Evolutionary conservation across 2,329 filamentous ascomycete species (phyloP).

Genomic region (Penicillium italicum): DNA sequence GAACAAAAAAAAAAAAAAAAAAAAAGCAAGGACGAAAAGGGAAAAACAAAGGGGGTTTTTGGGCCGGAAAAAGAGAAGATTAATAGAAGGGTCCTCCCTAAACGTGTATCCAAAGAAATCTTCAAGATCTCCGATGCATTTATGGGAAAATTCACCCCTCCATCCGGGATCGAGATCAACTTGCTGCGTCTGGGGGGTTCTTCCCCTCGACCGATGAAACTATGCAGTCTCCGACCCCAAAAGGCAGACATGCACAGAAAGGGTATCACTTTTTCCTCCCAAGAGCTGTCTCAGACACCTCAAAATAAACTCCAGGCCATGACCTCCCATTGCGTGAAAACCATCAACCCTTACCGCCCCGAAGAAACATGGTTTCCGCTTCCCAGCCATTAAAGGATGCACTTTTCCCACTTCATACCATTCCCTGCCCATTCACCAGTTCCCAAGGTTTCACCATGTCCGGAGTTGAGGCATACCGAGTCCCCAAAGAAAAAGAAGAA

Average conservation of each 20-base stretch:
- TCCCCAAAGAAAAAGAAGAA: conserved; percentile 6
- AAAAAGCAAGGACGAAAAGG: conserved; percentile 19
- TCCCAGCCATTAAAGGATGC: conserved; percentile 25
- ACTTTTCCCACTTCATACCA: conserved; percentile 10
- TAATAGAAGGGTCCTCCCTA: conserved; percentile 11
- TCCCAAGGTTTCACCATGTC: background rate
- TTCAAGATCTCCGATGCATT: conserved; percentile 31
- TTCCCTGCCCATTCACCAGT: conserved; percentile 1
- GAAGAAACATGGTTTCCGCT: conserved; percentile 24
- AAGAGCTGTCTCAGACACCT: conserved; percentile 41
- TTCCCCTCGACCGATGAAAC: conserved; percentile 35
- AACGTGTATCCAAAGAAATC: conserved; percentile 22
- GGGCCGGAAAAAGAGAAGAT: conserved; percentile 33
- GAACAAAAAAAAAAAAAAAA: conserved; percentile 15
- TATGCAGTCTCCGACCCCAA: conserved; percentile 37
- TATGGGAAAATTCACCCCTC: conserved; percentile 27
- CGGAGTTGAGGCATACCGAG: conserved; percentile 8
- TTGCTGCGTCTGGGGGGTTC: conserved; percentile 30
- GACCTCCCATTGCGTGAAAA: conserved; percentile 31
- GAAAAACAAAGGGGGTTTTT: conserved; percentile 33
- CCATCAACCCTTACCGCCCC: conserved; percentile 28
- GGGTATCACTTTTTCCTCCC: conserved; percentile 45
- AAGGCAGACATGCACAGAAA: conserved; percentile 41
- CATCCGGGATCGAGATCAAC: conserved; percentile 19
- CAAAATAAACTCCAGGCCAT: conserved; percentile 37